Evolutionary conservation across 1,284 basidiomycete genomes (phyloP).

Genomic region (Tilletia walkeri): DNA sequence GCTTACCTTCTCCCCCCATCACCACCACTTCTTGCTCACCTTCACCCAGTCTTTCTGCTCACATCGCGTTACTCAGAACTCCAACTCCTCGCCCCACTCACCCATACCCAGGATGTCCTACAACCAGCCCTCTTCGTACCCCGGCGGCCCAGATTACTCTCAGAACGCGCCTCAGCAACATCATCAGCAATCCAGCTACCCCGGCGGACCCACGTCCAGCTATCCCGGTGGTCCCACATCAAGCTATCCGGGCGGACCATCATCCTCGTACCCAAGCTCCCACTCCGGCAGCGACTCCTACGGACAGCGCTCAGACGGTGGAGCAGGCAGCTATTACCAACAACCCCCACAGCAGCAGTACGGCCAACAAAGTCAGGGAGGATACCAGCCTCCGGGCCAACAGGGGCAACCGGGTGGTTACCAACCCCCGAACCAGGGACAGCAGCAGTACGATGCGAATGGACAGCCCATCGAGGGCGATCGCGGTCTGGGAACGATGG

Average conservation of each 20-base stretch:
- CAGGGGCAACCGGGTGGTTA: background rate
- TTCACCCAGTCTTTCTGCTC: too few relatives aligned
- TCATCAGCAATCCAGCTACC: constrained; percentile 20
- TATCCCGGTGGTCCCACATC: constrained; percentile 11
- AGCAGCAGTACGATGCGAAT: constrained; percentile 38
- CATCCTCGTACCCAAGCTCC: constrained; percentile 20
- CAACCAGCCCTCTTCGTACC: constrained; percentile 28
- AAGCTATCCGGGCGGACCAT: constrained; percentile 24
- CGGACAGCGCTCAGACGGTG: background rate
- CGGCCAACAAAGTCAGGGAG: background rate
- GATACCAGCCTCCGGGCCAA: constrained; percentile 13
- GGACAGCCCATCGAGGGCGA: constrained; percentile 43
- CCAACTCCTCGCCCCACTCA: constrained; percentile 7
- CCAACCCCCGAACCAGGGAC: constrained; percentile 19
- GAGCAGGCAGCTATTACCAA: background rate
- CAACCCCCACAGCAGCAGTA: constrained; percentile 5
- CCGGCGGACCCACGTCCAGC: constrained; percentile 23
- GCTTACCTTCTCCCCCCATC: too few relatives aligned
- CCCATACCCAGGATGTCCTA: constrained; percentile 23
- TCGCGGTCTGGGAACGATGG: constrained; percentile 47
- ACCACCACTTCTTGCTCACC: too few relatives aligned
- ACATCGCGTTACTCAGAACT: too few relatives aligned
- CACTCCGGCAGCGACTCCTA: too few relatives aligned
- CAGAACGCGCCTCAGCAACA: background rate
- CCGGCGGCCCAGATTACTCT: constrained; percentile 23